Evolutionary conservation across 257 asterid genomes (phyloP).

Genomic region (Osmanthus fragrans): DNA sequence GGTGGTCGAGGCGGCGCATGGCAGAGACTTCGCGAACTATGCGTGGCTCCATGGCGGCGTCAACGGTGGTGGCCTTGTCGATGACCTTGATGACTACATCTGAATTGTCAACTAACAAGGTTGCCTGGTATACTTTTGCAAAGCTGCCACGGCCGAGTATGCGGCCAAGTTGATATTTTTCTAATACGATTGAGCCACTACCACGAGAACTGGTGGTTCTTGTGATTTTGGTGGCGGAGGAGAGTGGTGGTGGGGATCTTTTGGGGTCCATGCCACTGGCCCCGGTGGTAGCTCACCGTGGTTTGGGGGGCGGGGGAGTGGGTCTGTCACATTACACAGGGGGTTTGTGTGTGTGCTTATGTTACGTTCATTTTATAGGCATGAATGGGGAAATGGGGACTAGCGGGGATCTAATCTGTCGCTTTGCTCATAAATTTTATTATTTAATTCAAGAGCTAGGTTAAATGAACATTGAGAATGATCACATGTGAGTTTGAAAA

Average conservation of each 20-base stretch:
- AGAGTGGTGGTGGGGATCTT: constrained; percentile 22
- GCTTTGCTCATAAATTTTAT: background rate
- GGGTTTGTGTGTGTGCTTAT: background rate
- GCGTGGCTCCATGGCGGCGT: constrained; percentile 65
- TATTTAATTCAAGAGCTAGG: too few relatives aligned
- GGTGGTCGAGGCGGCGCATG: constrained; percentile 80
- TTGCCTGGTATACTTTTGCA: constrained; percentile 78
- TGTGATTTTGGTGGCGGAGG: constrained; percentile 29
- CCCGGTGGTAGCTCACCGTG: background rate
- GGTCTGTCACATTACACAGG: background rate
- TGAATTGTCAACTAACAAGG: constrained; percentile 24
- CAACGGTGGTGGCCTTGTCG: constrained; percentile 52
- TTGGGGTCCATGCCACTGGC: constrained; percentile 38
- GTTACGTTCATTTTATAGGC: background rate
- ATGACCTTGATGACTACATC: constrained; percentile 71
- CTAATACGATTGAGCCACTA: constrained; percentile 63
- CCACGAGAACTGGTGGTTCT: constrained; percentile 52
- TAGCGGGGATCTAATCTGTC: background rate
- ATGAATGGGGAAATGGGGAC: too few relatives aligned
- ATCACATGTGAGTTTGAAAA: too few relatives aligned
- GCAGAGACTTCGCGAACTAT: constrained; percentile 82
- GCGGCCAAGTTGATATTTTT: constrained; percentile 63
- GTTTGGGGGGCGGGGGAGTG: background rate
- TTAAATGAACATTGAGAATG: too few relatives aligned
- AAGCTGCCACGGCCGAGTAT: constrained; percentile 95